Evolutionary conservation across 257 asterid genomes (phyloP), one percentile per base, ranked within the genome.

Genomic region (Penstemon newberryi): DNA sequence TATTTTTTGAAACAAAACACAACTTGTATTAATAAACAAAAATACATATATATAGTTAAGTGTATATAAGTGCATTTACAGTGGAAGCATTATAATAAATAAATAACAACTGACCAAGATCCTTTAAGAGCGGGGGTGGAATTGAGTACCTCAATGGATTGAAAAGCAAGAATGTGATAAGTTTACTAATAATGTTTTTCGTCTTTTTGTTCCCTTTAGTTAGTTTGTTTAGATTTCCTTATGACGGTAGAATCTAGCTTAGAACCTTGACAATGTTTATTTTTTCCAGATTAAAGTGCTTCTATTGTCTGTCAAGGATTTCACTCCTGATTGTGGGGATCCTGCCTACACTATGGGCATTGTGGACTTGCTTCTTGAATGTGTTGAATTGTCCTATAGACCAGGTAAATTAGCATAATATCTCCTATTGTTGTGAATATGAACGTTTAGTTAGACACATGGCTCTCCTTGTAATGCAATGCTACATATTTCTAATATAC

Each of bases 261-360:
- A 69, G 63, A 54, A 69, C 66, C 59, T 50, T 50, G 59, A 67
- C 65, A 46, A 42, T 63, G 65, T 49, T 70, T 56, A 39, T 78
- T 52, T 53, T 78, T 75, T 71, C 69, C 87, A 94, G 99, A 87
- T 94, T 71, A 94, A 87, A 86, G 86, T 86, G 65, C 97, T 94
- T 71, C 78, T 94, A 63, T 83, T 84, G 96, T 96, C 99, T 18
- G 85, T 94, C 49, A 94, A 89, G 85, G 99, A 90, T 83, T 93
- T 88, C 74, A 79, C 81, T 67, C 96, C 94, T 66, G 96, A 83
- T 60, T 87, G 86, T 73, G 97, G 97, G 52, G 96, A 93, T 83
- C 85, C 99, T 56, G 96, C 96, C 60, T 93, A 93, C 82, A 87
- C 97, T 11, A 88, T 93, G 96, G 89, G 97, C 81, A 93, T 93